phyloP scores from a whole-genome alignment of 768 basidiomycete species.

The Cyathus striatus region DNA sequence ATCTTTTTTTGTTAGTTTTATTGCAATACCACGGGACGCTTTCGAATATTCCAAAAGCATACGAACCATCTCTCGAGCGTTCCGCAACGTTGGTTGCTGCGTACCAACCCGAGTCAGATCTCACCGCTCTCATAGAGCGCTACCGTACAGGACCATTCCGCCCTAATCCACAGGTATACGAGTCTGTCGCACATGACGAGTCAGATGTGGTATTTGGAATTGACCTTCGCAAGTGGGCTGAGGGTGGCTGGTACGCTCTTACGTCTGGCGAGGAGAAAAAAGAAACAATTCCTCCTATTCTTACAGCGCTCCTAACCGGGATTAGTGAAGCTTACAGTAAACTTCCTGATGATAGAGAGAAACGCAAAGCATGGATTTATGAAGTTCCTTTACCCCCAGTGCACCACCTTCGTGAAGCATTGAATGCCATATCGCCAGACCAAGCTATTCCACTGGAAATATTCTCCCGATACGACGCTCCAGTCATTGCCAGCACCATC shows the following conservation, averaged over 20 bases:
- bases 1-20: slow-evolving; percentile 57
- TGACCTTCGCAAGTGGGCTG: slow-evolving; percentile 88
- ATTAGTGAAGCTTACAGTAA: slow-evolving; percentile 59
- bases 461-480: slow-evolving; percentile 70
- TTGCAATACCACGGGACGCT: slow-evolving; percentile 85
- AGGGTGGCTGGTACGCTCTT: slow-evolving; percentile 66
- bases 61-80: slow-evolving; percentile 61
- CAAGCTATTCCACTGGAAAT: slow-evolving; percentile 48
- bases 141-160: slow-evolving; percentile 93
- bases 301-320: slow-evolving; percentile 60
- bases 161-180: slow-evolving; percentile 80
- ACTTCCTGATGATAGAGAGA: slow-evolving; percentile 67
- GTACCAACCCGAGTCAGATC: slow-evolving; percentile 84
- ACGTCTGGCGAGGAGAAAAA: slow-evolving; percentile 53
- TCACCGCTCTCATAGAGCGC: slow-evolving; percentile 84
- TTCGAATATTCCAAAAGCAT: slow-evolving; percentile 61
- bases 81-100: slow-evolving; percentile 74
- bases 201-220: slow-evolving; percentile 88
- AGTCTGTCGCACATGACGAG: slow-evolving; percentile 78
- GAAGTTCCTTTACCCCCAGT: slow-evolving; percentile 81
- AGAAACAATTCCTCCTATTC: slow-evolving; percentile 67
- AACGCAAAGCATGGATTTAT: slow-evolving; percentile 91
- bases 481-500: slow-evolving; percentile 78
- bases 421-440: slow-evolving; percentile 67
- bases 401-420: slow-evolving; percentile 79